Conservation (phyloP, 257 asterid genomes). For the Solanum medicagineum region DNA sequence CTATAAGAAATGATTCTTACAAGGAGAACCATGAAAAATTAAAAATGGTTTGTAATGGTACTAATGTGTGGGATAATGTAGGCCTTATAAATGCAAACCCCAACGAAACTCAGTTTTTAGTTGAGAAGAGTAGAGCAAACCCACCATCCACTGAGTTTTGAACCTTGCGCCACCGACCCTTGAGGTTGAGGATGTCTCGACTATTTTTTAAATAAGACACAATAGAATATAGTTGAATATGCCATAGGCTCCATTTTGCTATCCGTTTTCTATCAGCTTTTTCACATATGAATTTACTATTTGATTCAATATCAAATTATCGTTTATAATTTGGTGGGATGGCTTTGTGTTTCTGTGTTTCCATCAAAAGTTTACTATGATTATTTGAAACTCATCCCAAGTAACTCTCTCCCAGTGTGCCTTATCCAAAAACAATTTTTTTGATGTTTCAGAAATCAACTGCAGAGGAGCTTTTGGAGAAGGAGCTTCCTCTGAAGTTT, state of each 20-base stretch:
- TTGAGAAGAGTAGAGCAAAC: neutral
- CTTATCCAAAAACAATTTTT: neutral
- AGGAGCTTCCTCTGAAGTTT: constrained; percentile 81
- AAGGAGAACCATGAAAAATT: neutral
- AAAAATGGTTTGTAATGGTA: neutral
- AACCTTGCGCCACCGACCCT: neutral
- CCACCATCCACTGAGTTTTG: neutral
- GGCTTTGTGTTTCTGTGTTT: neutral
- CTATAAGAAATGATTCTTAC: neutral
- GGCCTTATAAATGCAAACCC: neutral
- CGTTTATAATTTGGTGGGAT: neutral
- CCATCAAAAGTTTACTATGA: neutral
- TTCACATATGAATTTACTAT: neutral
- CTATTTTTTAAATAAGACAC: neutral
- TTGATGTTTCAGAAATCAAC: constrained; percentile 53
- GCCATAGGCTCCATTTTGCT: neutral
- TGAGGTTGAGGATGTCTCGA: neutral
- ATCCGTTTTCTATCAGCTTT: neutral
- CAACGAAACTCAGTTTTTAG: neutral
- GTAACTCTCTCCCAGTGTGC: neutral
- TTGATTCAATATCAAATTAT: neutral
- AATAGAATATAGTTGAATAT: neutral
- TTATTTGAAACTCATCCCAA: neutral
- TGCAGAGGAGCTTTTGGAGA: constrained; percentile 81
- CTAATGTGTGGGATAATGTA: neutral